These are phyloP conservation scores for Biscogniauxia mediterranea DNA, from an alignment of 2,329 filamentous ascomycete genomes.

Conservation along the genomic window DNA sequence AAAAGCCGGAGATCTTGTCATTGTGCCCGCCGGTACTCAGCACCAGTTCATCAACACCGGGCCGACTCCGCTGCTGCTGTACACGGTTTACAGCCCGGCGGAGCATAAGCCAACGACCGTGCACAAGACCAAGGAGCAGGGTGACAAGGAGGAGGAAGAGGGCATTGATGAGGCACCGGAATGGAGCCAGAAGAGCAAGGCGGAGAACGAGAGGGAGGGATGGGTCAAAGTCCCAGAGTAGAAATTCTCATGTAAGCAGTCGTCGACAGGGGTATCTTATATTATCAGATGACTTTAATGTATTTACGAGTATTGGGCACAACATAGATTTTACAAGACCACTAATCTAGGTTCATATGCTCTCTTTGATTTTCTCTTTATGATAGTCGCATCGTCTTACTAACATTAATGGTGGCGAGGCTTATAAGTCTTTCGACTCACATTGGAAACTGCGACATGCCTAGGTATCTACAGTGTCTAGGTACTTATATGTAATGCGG, in stretches of 20 bases:
- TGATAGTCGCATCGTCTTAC: too few relatives aligned
- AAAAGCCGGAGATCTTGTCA: constrained; percentile 37
- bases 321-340: too few relatives aligned
- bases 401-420: too few relatives aligned
- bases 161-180: constrained; percentile 59
- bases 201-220: constrained; percentile 55
- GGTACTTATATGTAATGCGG: too few relatives aligned
- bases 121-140: constrained; percentile 62
- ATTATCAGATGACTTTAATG: too few relatives aligned
- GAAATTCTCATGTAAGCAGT: too few relatives aligned
- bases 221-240: constrained; percentile 43
- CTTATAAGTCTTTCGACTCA: too few relatives aligned
- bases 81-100: constrained; percentile 62
- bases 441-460: too few relatives aligned
- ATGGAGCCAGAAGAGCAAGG: constrained; percentile 57
- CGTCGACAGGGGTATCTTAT: neutral
- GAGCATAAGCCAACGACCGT: constrained; percentile 60
- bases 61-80: constrained; percentile 55
- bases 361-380: too few relatives aligned
- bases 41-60: constrained; percentile 66
- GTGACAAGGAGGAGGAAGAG: constrained; percentile 60
- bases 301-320: too few relatives aligned
- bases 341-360: too few relatives aligned
- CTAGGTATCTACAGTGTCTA: too few relatives aligned
- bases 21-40: constrained; percentile 62